Evolutionary conservation across 1,139 yeast species (phyloP), one percentile per base, ranked within the genome.

Genomic region (Yarrowia galli): DNA sequence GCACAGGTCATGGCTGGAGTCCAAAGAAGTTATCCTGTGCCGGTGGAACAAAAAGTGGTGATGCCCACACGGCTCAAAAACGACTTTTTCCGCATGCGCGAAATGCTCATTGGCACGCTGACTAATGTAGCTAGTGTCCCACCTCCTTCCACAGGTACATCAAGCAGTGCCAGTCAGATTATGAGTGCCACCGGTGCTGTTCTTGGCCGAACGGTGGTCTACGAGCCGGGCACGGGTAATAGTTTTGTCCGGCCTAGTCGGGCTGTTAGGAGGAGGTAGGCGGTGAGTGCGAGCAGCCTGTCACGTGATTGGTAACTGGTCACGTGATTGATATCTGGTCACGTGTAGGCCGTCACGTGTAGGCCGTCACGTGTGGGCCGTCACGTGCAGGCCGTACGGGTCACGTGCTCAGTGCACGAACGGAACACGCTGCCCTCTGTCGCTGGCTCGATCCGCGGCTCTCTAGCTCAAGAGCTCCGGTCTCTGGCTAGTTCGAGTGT

Each of bases 1-100:
- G 92, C 91, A 68, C 89, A 90, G 73, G 98, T 93, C 5, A 81
- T 93, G 75, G 91, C 89, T 70, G 98, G 97, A 12, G 91, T 92
- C 22, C 85, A 89, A 16, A 84, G 91, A 73, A 89, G 93, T 63
- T 84, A 85, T 70, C 93, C 97, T 3, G 82, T 89, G 69, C 97
- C 97, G 0, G 77, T 92, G 70, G 97, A 92, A 74, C 80, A 95
- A 43, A 87, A 87, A 69, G 87, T 89, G 15, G 76, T 91, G 15
- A 81, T 90, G 74, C 95, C 97, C 1, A 83, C 87, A 0, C 82
- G 91, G 68, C 79, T 87, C 69, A 84, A 96, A 71, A 87, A 89
- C 53, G 83, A 86, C 68, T 91, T 90, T 74, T 82, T 92, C 71
- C 84, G 92, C 71, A 89, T 90, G 88, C 83, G 97, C 7, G 81